A percentile compares a stretch with the other conserved stretches of the same genome.
Conservation (phyloP, 2,329 filamentous ascomycete genomes). For the Calonectria multiphialidica region DNA sequence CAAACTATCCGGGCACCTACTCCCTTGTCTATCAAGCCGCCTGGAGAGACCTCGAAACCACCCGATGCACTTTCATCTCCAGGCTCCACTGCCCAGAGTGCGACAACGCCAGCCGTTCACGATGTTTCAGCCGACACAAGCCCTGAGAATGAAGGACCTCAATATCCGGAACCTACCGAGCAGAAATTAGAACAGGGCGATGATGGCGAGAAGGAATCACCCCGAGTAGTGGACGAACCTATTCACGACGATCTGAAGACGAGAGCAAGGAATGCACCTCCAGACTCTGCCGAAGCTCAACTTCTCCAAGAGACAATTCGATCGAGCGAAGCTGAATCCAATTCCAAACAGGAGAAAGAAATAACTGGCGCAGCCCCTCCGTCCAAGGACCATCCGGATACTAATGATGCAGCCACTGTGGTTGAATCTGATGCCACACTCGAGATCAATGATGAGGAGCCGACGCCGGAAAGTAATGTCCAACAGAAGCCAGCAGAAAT, state of each 20-base stretch:
- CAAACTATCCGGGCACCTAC: constrained; percentile 10
- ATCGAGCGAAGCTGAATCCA: constrained; percentile 41
- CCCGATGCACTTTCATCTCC: constrained; percentile 66
- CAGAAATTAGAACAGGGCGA: constrained; percentile 58
- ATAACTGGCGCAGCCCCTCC: background rate
- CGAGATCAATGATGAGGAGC: constrained; percentile 13
- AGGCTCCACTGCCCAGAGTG: constrained; percentile 78
- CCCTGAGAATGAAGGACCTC: constrained; percentile 75
- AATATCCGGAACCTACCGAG: constrained; percentile 63
- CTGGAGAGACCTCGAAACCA: constrained; percentile 51
- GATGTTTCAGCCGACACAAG: constrained; percentile 81
- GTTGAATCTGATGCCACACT: background rate
- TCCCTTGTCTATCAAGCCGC: constrained; percentile 47
- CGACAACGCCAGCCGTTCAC: constrained; percentile 77
- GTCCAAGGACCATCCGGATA: constrained; percentile 15
- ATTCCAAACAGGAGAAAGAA: constrained; percentile 19
- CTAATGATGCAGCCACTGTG: background rate
- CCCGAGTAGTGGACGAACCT: constrained; percentile 20
- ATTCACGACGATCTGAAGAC: constrained; percentile 35
- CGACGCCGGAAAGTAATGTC: background rate
- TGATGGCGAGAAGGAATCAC: constrained; percentile 38
- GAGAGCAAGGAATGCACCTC: constrained; percentile 36
- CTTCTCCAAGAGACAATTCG: constrained; percentile 57
- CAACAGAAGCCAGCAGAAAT: background rate
- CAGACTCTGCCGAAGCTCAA: constrained; percentile 56